phyloP scores from a whole-genome alignment of 2,329 filamentous ascomycete species.

The Cladophialophora immunda region DNA sequence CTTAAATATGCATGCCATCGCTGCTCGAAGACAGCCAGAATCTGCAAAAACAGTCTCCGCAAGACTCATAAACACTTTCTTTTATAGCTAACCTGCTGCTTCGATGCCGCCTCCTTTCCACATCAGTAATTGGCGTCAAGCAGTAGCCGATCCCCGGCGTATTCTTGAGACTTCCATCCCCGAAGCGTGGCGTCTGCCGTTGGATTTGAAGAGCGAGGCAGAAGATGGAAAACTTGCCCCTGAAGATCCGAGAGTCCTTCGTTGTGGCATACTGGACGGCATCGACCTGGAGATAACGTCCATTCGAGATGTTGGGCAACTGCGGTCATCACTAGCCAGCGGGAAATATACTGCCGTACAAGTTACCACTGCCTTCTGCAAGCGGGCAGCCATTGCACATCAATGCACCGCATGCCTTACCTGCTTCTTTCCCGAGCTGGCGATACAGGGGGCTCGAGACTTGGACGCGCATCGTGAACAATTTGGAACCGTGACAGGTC shows the following conservation, averaged over 20 bases:
- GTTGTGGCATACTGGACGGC: constrained; percentile 8
- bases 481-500: constrained; percentile 58
- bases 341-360: constrained; percentile 43
- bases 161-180: constrained; percentile 1
- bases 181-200: constrained; percentile 7
- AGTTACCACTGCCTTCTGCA: constrained; percentile 51
- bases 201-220: neutral
- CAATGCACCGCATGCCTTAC: constrained; percentile 58
- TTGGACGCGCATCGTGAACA: constrained; percentile 39
- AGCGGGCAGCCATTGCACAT: constrained; percentile 48
- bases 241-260: constrained; percentile 8
- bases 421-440: constrained; percentile 58
- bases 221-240: neutral
- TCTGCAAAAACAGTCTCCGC: neutral
- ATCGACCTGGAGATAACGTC: constrained; percentile 8
- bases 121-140: constrained; percentile 1
- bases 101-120: neutral
- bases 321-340: neutral
- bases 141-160: neutral
- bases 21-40: neutral
- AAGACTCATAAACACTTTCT: too few species aligned
- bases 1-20: constrained; percentile 1
- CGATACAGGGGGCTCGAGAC: constrained; percentile 53
- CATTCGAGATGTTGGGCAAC: neutral
- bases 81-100: too few species aligned